Base-by-base conservation (phyloP, 148 eudicot species). In the Diospyros lotus region DNA sequence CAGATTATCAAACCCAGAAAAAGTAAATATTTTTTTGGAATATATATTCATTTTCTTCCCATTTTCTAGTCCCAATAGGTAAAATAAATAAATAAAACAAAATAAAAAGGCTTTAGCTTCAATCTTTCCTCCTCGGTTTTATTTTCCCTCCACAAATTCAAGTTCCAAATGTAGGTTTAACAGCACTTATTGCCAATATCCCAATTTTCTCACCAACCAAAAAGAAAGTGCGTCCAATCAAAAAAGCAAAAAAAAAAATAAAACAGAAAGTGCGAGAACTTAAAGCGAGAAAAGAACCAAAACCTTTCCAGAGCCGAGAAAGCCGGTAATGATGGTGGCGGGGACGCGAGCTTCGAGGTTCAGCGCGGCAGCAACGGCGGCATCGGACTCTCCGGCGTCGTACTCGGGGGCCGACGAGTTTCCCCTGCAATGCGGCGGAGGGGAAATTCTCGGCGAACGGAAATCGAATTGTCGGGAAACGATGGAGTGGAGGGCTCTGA, bases 291-390 rank as follows among this genome's bases (percentile, higher is more conserved):
- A 52, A 40, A 66, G 46, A 14, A 45, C 41, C 5, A 0, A 13
- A 51, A 91, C 98, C 95, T 94, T 94, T 67, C 98, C 97, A 59
- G 98, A 91, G 74, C 98, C 98, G n/a, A 94, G 98, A 69, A 94
- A 94, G 10, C 98, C 97, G 51, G 97, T 91, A 72, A 94, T 90
- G 4, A 94, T 82, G 58, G 98, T 94, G 73, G 98, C 97, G 0
- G 97, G 95, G 13, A 94, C 85, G 12, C 97, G 97, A 78, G 81
- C 69, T 64, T 91, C 95, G 75, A 78, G 68, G 52, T 84, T 89
- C n/a, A 87, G 75, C 3, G 82, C 83, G 2, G 88, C 56, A 1
- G 82, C 82, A 4, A 82, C 48, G 2, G 87, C 73, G 0, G 82
- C 51, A 63, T 51, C 74, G 40, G 78, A 60, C 42, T 79, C 80